Conservation (phyloP, 305 asterid genomes). For the Fraxinus dipetala region DNA sequence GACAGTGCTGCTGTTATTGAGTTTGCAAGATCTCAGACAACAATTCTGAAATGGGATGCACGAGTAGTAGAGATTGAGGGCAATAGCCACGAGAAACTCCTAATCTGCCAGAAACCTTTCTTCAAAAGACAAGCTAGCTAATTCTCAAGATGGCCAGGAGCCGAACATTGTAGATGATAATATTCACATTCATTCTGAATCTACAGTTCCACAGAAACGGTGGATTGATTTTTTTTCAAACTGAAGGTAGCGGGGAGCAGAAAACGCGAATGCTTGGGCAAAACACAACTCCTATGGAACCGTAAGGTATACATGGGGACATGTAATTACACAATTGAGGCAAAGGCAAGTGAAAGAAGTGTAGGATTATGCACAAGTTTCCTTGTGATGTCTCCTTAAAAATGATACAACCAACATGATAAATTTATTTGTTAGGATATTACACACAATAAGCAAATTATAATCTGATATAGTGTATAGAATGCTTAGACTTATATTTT, state of each 20-base stretch:
- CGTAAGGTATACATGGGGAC: conserved; percentile 75
- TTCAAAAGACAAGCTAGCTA: conserved; percentile 62
- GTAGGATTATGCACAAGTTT: conserved; percentile 35
- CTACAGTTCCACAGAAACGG: conserved; percentile 33
- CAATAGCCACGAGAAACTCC: conserved; percentile 72
- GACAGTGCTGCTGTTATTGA: conserved; percentile 68
- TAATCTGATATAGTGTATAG: conserved; percentile 35
- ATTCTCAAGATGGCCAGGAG: conserved; percentile 18
- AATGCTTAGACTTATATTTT: background rate
- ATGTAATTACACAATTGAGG: conserved; percentile 51
- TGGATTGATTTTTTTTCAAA: conserved; percentile 30
- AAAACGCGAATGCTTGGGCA: conserved; percentile 23
- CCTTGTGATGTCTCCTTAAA: conserved; percentile 40
- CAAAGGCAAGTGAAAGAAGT: conserved; percentile 37
- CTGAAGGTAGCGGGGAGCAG: conserved; percentile 25
- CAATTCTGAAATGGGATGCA: conserved; percentile 90
- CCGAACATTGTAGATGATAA: conserved; percentile 34
- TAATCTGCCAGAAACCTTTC: conserved; percentile 94
- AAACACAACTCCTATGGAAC: conserved; percentile 54
- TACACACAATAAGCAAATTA: conserved; percentile 33
- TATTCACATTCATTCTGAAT: conserved; percentile 43
- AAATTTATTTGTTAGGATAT: conserved; percentile 39
- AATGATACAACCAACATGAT: conserved; percentile 42
- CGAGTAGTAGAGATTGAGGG: conserved; percentile 86
- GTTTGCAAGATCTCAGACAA: conserved; percentile 68